Evolutionary conservation across 352 stramenopile species (phyloP).

Genomic region (Pythium chondricola): DNA sequence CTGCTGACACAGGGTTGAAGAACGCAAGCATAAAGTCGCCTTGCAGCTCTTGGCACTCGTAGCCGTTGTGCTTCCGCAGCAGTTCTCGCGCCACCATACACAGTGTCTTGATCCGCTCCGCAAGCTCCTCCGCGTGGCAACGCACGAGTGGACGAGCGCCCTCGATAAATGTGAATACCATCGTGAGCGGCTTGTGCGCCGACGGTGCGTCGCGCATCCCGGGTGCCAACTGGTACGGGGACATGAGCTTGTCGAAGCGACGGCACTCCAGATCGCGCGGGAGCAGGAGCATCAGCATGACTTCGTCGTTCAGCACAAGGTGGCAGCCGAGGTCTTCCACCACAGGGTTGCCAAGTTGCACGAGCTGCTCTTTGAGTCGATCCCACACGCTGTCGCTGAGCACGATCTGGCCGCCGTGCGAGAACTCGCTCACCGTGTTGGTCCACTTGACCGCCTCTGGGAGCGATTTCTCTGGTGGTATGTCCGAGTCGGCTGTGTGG

Average conservation of each 20-base stretch:
- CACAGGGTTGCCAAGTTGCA: slow-evolving; percentile 80
- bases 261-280: slow-evolving; percentile 71
- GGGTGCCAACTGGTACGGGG: slow-evolving; percentile 56
- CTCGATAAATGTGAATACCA: slow-evolving; percentile 90
- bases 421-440: slow-evolving; percentile 78
- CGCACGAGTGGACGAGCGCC: slow-evolving; percentile 73
- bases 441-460: slow-evolving; percentile 79
- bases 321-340: slow-evolving; percentile 84
- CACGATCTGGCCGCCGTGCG: slow-evolving; percentile 79
- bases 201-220: slow-evolving; percentile 82
- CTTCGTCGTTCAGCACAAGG: slow-evolving; percentile 60
- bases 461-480: slow-evolving; percentile 49
- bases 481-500: slow-evolving; percentile 56
- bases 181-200: slow-evolving; percentile 70
- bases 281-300: slow-evolving; percentile 76
- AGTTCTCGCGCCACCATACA: slow-evolving; percentile 73
- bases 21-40: slow-evolving; percentile 88
- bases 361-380: slow-evolving; percentile 79
- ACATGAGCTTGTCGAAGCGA: slow-evolving; percentile 70
- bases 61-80: slow-evolving; percentile 76
- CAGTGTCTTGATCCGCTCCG: slow-evolving; percentile 79
- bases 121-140: slow-evolving; percentile 75
- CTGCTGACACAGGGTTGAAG: slow-evolving; percentile 71
- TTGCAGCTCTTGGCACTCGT: slow-evolving; percentile 85
- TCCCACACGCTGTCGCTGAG: slow-evolving; percentile 84